phyloP scores from a whole-genome alignment of 345 rosid genomes.

The Combretum micranthum region DNA sequence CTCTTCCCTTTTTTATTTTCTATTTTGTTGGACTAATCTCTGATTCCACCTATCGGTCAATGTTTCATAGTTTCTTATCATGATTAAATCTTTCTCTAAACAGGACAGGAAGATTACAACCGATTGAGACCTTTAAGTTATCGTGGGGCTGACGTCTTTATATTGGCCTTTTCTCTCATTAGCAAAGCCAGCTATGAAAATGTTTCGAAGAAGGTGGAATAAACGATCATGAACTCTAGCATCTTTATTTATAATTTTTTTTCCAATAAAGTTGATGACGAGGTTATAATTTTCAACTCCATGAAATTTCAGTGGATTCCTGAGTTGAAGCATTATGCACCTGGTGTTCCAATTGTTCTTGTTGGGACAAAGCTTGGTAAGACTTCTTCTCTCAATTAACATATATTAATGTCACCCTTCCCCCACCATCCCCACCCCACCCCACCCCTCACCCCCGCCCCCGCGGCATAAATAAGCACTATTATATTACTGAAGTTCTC shows the following conservation, averaged over 20 bases:
- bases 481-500: too few relatives aligned
- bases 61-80: too few relatives aligned
- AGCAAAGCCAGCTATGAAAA: constrained; percentile 99
- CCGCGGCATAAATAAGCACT: too few relatives aligned
- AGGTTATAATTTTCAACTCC: background rate
- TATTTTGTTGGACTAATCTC: background rate
- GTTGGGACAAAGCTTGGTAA: constrained; percentile 93
- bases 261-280: constrained; percentile 4
- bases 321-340: constrained; percentile 84
- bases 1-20: background rate
- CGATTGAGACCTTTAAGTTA: constrained; percentile 81
- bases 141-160: constrained; percentile 90
- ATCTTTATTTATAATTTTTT: background rate
- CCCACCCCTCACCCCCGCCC: too few relatives aligned
- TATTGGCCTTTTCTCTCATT: constrained; percentile 91
- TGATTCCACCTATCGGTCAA: too few relatives aligned
- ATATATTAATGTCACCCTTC: too few relatives aligned
- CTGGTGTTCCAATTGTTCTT: constrained; percentile 78
- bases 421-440: too few relatives aligned
- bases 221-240: background rate
- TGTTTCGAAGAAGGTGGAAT: constrained; percentile 76
- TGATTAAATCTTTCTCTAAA: constrained; percentile 2
- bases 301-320: constrained; percentile 74
- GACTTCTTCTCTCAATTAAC: background rate
- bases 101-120: constrained; percentile 95